phyloP scores from a whole-genome alignment of 2,329 filamentous ascomycete genomes.

The Didymella keratinophila region DNA sequence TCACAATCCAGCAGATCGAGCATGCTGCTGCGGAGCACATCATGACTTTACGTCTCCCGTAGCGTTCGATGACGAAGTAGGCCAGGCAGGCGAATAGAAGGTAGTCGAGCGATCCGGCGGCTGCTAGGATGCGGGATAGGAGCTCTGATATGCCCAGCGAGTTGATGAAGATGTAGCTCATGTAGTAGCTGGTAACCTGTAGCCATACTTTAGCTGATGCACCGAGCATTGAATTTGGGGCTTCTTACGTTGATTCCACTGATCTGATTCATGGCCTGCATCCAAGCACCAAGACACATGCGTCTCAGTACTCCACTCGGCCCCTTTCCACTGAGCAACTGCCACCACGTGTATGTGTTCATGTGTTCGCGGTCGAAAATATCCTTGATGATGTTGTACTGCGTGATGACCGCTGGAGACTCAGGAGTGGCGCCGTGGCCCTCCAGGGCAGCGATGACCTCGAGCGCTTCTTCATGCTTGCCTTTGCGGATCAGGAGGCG shows the following conservation, averaged over 20 bases:
- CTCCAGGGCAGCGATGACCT: conserved; percentile 49
- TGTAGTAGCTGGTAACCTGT: conserved; percentile 49
- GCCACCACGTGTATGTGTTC: conserved; percentile 56
- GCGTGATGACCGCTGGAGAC: conserved; percentile 43
- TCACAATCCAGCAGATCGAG: conserved; percentile 59
- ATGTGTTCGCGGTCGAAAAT: conserved; percentile 55
- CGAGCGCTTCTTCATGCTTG: conserved; percentile 53
- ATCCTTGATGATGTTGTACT: conserved; percentile 52
- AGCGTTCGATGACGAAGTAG: conserved; percentile 59
- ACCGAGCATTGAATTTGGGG: too few species aligned
- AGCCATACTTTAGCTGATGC: neutral
- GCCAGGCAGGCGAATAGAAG: conserved; percentile 54
- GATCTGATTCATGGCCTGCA: conserved; percentile 58
- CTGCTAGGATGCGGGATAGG: conserved; percentile 47
- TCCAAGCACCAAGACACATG: conserved; percentile 57
- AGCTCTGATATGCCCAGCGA: conserved; percentile 50
- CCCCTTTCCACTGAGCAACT: conserved; percentile 53
- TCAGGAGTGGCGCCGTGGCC: conserved; percentile 51
- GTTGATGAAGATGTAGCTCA: conserved; percentile 53
- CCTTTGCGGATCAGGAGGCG: conserved; percentile 63
- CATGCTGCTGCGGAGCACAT: conserved; percentile 59
- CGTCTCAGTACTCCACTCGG: conserved; percentile 53
- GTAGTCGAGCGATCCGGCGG: conserved; percentile 59
- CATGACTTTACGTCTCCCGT: conserved; percentile 59
- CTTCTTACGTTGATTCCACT: conserved; percentile 36